Percentiles rank a stretch among this genome's conserved stretches.
Evolutionary conservation across 2,329 filamentous ascomycete species (phyloP).

Genomic region (Microthyrium microscopicum): DNA sequence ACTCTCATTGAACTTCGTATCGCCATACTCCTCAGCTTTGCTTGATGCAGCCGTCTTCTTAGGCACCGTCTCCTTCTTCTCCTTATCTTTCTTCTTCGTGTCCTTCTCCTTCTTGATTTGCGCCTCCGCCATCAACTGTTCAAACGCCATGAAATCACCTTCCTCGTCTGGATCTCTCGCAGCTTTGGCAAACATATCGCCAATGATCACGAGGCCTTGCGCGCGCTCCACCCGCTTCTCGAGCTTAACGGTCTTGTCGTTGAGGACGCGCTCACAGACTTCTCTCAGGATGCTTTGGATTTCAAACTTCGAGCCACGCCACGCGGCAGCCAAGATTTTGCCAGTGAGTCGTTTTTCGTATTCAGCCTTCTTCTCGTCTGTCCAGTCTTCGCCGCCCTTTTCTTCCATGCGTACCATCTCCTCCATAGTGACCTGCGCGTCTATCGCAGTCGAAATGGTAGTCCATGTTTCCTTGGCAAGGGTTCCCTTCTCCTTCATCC

Average conservation of each 20-base stretch:
- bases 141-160: slow-evolving; percentile 96
- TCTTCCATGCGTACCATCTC: slow-evolving; percentile 96
- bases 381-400: slow-evolving; percentile 92
- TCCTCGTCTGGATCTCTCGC: slow-evolving; percentile 86
- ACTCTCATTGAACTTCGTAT: no score
- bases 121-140: slow-evolving; percentile 92
- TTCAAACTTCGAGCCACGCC: slow-evolving; percentile 93
- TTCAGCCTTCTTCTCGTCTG: slow-evolving; percentile 88
- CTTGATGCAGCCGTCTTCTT: no score
- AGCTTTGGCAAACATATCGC: slow-evolving; percentile 80
- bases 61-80: slow-evolving; percentile 8
- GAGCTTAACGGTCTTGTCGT: slow-evolving; percentile 60
- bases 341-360: slow-evolving; percentile 92
- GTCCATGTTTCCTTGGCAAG: slow-evolving; percentile 98
- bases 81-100: slow-evolving; percentile 46
- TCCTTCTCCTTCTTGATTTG: slow-evolving; percentile 84
- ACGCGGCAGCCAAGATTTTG: slow-evolving; percentile 93
- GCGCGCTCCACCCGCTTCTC: slow-evolving; percentile 82
- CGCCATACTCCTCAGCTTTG: no score
- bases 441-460: slow-evolving; percentile 88
- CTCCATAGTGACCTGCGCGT: slow-evolving; percentile 96
- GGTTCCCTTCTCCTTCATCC: slow-evolving; percentile 90
- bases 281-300: slow-evolving; percentile 91
- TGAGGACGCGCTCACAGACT: slow-evolving; percentile 78
- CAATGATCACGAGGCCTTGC: slow-evolving; percentile 73